Percentiles rank a stretch among this genome's conserved stretches.
These are phyloP conservation scores for Lichtheimia corymbifera DNA, from an alignment of 371 early-diverging fungal genomes.

Conservation along the genomic window DNA sequence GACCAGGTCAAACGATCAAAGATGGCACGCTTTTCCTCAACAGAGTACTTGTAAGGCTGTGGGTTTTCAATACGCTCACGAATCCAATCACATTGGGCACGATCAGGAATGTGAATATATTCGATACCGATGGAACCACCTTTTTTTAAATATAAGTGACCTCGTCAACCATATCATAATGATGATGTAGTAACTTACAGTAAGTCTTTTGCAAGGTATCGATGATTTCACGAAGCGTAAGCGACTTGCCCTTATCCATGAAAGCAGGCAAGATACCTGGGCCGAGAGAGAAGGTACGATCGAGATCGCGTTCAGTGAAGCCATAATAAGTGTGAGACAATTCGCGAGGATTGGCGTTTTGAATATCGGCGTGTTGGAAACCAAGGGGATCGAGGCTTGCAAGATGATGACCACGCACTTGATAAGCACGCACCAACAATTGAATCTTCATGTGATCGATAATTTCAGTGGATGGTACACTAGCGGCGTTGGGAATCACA, in stretches of 20 bases:
- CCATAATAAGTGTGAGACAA: slow-evolving; percentile 88
- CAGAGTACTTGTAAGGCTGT: slow-evolving; percentile 79
- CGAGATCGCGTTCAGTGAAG: slow-evolving; percentile 90
- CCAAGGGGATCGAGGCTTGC: slow-evolving; percentile 94
- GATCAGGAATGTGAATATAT: slow-evolving; percentile 97
- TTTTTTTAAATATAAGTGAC: slow-evolving; percentile 36
- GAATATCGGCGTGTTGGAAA: slow-evolving; percentile 68
- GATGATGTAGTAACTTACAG: slow-evolving; percentile 65
- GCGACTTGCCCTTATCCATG: slow-evolving; percentile 58
- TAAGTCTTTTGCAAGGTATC: slow-evolving; percentile 82
- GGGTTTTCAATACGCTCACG: slow-evolving; percentile 90
- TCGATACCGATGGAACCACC: slow-evolving; percentile 93
- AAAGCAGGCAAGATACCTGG: slow-evolving; percentile 94
- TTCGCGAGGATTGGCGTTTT: slow-evolving; percentile 78
- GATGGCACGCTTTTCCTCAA: slow-evolving; percentile 87
- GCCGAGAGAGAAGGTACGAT: slow-evolving; percentile 88
- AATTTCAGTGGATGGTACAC: slow-evolving; percentile 48
- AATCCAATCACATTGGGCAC: slow-evolving; percentile 96
- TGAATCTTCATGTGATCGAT: slow-evolving; percentile 98
- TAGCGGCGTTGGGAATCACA: slow-evolving; percentile 26
- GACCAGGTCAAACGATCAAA: slow-evolving; percentile 96
- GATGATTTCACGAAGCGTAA: slow-evolving; percentile 91
- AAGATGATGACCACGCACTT: slow-evolving; percentile 95
- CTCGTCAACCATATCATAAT: neutral
- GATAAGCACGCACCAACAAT: slow-evolving; percentile 95